Base-by-base conservation (phyloP, 768 basidiomycete species). In the Podaxis carcinomalis region DNA sequence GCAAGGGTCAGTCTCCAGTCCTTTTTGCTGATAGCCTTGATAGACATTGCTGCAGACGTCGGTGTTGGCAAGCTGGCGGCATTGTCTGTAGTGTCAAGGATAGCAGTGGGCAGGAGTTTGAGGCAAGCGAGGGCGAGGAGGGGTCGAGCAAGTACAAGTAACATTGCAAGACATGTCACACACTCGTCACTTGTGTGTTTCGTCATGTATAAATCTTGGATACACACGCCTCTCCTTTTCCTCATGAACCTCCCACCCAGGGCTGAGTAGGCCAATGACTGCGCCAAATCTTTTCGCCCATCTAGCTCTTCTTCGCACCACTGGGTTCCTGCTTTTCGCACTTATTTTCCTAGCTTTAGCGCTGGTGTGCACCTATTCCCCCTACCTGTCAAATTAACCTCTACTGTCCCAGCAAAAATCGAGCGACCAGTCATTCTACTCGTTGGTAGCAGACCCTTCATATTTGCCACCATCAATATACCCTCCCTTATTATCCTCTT, bases 1-100 rank as follows among this genome's bases (percentile, higher is more conserved):
- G 62, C 61, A 28, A 67, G 58, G 60, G 13, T 61, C 37, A 47
- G 42, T 37, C 56, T 61, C 63, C 56, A 66, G 40, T 40, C 63
- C 40, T 37, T 40, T 14, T 44, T 56, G 9, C 5, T 35, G 7
- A n/a, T 28, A n/a, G n/a, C 10, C 14, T 19, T 53, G 47, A 1
- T 14, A 10, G 47, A 25, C 1, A 32, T 32, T 32, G 47, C 9
- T 9, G 42, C n/a, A 16, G 47, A 49, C 3, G 21, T 28, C 10
- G 37, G 49, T 40, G 57, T 59, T 7, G 57, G 57, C 5, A 59
- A 23, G 10, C 13, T 42, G 21, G n/a, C 4, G 23, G n/a, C 14
- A 59, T 13, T 9, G n/a, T 36, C 44, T 35, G 46, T 3, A 40
- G 37, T 9, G 5, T 61, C 36, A 7, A 55, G 23, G 19, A 61